Evolutionary conservation across 2,329 filamentous ascomycete species (phyloP), one percentile per base, ranked within the genome.

Genomic region (Zymoseptoria tritici): DNA sequence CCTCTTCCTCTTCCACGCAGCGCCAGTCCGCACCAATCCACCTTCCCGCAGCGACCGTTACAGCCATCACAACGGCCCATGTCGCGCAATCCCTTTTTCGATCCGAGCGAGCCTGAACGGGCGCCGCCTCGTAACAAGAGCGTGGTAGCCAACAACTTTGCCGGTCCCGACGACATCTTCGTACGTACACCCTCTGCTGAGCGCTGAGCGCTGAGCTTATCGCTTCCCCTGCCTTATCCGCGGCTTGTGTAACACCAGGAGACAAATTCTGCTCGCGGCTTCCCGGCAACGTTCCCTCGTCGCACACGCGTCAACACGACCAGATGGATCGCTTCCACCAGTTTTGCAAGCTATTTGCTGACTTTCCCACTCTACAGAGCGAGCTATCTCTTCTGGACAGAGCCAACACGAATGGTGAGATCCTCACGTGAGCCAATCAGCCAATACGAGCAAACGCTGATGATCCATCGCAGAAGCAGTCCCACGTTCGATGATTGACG

Each of bases 71-170:
- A 74, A 79, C 77, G 59, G 64, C 76, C 58, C 72, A 67, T 82
- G 86, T 90, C 88, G 67, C 83, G 84, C 73, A 92, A 92, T 68
- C 89, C 89, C 42, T 92, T 92, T 72, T 81, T 91, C 64, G 87
- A 74, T 64, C 58, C 67, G 60, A 63, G 63, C 66, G 68, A 73
- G 31, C 58, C 62, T 50, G 57, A 58, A 46, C 50, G 49, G 13
- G 29, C 57, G 22, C 57, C 61, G 46, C 50, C 59, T 21, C 57
- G 52, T 22, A 60, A 54, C 29, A 56, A 76, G 57, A 67, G 19
- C 42, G 51, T 62, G 19, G 46, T 19, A 29, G 54, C 52, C 54
- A 63, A 75, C 58, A 78, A 70, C 49, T 74, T 77, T 64, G 78
- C 76, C 57, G 80, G 84, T 59, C 83, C 86, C 54, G 85, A 88